These are phyloP conservation scores for Sphaerosporella brunnea DNA, from an alignment of 495 filamentous ascomycete species.

Conservation along the genomic window DNA sequence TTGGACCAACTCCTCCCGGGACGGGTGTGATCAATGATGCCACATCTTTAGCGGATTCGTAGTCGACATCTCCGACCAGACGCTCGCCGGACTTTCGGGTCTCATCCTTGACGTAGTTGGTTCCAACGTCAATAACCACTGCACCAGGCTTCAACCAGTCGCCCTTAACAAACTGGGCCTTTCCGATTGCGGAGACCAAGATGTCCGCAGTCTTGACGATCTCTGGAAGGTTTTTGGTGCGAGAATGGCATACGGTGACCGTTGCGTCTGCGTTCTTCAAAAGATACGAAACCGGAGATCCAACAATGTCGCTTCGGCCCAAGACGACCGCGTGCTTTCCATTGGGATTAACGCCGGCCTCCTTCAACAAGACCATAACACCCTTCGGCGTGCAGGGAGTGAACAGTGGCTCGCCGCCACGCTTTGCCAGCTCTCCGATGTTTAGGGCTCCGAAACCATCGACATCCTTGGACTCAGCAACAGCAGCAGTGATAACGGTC, in stretches of 20 bases:
- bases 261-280: conserved; percentile 91
- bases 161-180: conserved; percentile 72
- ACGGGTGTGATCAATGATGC: conserved; percentile 95
- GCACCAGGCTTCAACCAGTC: conserved; percentile 88
- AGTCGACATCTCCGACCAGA: conserved; percentile 93
- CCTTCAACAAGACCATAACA: conserved; percentile 77
- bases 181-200: conserved; percentile 78
- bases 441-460: conserved; percentile 89
- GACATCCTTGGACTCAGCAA: conserved; percentile 88
- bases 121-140: conserved; percentile 94
- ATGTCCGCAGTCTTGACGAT: conserved; percentile 75
- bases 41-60: conserved; percentile 63
- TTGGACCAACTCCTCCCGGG: conserved; percentile 89
- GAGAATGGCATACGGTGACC: conserved; percentile 88
- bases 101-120: conserved; percentile 88
- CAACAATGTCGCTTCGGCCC: conserved; percentile 90
- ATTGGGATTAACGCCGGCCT: conserved; percentile 60
- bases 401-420: conserved; percentile 72
- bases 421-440: conserved; percentile 90
- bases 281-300: conserved; percentile 87
- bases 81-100: conserved; percentile 83
- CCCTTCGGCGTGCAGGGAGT: conserved; percentile 91
- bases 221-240: conserved; percentile 51
- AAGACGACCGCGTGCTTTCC: conserved; percentile 93
- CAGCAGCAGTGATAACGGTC: conserved; percentile 71